phyloP scores from a whole-genome alignment of 83 land plant genomes.

The Picea abies region DNA sequence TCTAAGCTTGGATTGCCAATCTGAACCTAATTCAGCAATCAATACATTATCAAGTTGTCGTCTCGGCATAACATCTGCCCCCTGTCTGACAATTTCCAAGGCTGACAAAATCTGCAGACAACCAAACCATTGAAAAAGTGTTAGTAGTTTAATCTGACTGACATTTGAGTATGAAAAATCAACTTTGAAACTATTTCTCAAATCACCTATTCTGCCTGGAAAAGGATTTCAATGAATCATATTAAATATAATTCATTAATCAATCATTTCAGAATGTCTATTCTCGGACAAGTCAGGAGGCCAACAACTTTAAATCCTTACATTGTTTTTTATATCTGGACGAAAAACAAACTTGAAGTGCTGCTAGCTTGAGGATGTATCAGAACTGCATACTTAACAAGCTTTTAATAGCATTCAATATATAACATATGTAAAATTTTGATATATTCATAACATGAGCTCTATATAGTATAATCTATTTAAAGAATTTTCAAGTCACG shows the following conservation, averaged over 20 bases:
- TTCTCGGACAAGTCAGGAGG: not conserved
- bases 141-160: not conserved
- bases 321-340: not conserved
- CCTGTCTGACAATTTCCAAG: slow-evolving; percentile 94
- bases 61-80: slow-evolving; percentile 98
- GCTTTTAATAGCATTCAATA: too few relatives aligned
- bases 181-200: not conserved
- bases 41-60: slow-evolving; percentile 83
- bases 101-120: slow-evolving; percentile 82
- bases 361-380: not conserved
- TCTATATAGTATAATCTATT: too few relatives aligned
- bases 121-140: not conserved
- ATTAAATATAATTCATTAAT: not conserved
- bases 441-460: too few relatives aligned
- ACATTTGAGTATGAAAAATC: not conserved
- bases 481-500: too few relatives aligned
- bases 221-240: not conserved
- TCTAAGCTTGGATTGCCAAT: slow-evolving; percentile 74
- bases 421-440: too few relatives aligned
- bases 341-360: not conserved
- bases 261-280: not conserved
- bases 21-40: slow-evolving; percentile 78
- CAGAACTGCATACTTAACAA: not conserved
- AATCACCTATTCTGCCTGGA: not conserved
- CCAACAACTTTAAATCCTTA: not conserved